Evolutionary conservation across 1,139 yeast genomes (phyloP), one percentile per base, ranked within the genome.

Genomic region (Yarrowia galli): DNA sequence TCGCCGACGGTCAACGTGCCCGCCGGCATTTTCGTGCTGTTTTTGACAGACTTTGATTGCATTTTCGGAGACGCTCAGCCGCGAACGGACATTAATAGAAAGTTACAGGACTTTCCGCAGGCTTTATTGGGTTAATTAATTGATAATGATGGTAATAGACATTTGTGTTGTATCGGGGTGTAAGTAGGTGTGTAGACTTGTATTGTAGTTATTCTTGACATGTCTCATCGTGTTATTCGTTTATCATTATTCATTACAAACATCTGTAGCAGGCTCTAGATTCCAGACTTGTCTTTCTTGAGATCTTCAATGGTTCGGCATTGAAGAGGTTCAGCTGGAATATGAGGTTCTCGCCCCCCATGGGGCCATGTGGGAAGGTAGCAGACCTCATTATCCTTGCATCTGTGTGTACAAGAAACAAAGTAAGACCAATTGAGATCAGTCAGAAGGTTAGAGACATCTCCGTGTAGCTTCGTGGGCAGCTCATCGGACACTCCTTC

Each of bases 1-100:
- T 91, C 93, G 5, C 97, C 97, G 3, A 91, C 97, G 0, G 81
- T 91, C 71, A 89, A 89, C 72, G 82, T 91, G 51, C 87, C 96
- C 0, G 81, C 88, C 22, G 88, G 87, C 67, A 84, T 90, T 7
- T 81, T 91, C 70, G 83, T 84, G 63, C 82, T 87, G 20, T 84
- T 89, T 69, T 82, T 91, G 73, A 84, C 84, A 63, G 92, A 91
- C 75, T 89, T 85, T 75, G 83, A 80, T 35, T 84, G 86, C 72
- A 83, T 91, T 10, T 91, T 90, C 74, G 88, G 86, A 69, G 81
- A 82, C 40, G 84, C 58, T 10, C 36, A 35, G 38, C 68, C 3
- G 15, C 54, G 66, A 22, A 61, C 54, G 6, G 66, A 61, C 66
- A 61, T 61, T 46, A 61, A 61, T 36, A 35, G 66, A 36, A 61